A percentile compares a stretch with the other conserved stretches of the same genome.
phyloP scores from a whole-genome alignment of 768 basidiomycete genomes.

The Mycena rebaudengoi region DNA sequence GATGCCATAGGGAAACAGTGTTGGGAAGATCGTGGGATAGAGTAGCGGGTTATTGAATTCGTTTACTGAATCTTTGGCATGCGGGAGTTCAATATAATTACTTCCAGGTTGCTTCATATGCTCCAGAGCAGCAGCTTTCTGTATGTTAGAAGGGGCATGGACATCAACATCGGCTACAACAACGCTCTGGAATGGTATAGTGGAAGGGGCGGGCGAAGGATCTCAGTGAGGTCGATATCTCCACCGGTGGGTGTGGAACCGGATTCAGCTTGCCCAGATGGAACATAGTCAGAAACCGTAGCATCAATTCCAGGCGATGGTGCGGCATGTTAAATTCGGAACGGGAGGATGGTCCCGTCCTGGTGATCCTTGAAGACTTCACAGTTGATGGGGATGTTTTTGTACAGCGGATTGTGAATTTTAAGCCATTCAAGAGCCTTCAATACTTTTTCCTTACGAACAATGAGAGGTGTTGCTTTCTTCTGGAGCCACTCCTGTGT shows the following conservation, averaged over 20 bases:
- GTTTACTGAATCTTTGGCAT: slow-evolving; percentile 24
- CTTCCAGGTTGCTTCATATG: slow-evolving; percentile 30
- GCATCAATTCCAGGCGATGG: background rate
- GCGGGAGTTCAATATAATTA: slow-evolving; percentile 26
- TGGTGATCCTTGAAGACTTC: background rate
- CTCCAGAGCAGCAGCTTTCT: slow-evolving; percentile 30
- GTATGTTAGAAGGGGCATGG: slow-evolving; percentile 16
- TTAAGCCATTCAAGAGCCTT: background rate
- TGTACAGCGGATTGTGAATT: background rate
- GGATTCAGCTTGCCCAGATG: background rate
- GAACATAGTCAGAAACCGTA: background rate
- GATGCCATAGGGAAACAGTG: too few relatives aligned
- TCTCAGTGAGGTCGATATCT: background rate
- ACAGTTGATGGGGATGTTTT: background rate
- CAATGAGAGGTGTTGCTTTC: background rate
- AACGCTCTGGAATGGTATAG: background rate
- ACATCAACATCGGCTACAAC: slow-evolving; percentile 31
- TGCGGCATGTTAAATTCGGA: background rate
- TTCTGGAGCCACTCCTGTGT: background rate
- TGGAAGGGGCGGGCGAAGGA: background rate
- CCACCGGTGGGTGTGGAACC: background rate
- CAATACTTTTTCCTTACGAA: background rate
- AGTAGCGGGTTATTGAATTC: slow-evolving; percentile 24
- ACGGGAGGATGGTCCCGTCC: background rate
- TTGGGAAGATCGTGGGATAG: slow-evolving; percentile 36